Conservation (phyloP, 768 basidiomycete genomes). For the Serpula lacrymans region DNA sequence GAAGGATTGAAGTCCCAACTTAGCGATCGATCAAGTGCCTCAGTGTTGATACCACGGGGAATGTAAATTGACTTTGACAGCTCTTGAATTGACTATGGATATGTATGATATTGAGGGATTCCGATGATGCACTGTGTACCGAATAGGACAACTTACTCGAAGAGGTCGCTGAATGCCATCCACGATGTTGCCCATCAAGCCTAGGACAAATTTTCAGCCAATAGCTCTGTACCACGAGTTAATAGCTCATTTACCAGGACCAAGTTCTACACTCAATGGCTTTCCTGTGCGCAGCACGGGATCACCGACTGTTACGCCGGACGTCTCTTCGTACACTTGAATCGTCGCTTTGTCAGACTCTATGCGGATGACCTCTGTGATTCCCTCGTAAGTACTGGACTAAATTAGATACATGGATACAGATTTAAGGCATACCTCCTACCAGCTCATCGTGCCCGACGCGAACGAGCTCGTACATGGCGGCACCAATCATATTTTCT, state of each 20-base stretch:
- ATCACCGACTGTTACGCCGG: slow-evolving; percentile 98
- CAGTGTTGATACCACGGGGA: slow-evolving; percentile 97
- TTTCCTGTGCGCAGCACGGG: slow-evolving; percentile 97
- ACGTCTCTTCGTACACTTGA: slow-evolving; percentile 99
- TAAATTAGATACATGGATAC: no score
- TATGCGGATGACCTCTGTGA: slow-evolving; percentile 95
- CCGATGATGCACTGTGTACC: slow-evolving; percentile 4
- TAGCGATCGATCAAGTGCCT: slow-evolving; percentile 82
- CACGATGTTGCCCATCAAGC: slow-evolving; percentile 98
- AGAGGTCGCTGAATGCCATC: slow-evolving; percentile 95
- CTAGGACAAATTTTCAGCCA: slow-evolving; percentile 35
- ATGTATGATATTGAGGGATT: slow-evolving; percentile 7
- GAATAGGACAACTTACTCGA: slow-evolving; percentile 49
- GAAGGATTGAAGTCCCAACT: slow-evolving; percentile 95
- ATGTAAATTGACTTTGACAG: slow-evolving; percentile 99
- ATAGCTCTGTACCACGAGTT: background rate
- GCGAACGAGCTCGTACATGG: slow-evolving; percentile 97
- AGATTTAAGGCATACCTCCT: slow-evolving; percentile 61
- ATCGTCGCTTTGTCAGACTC: slow-evolving; percentile 98
- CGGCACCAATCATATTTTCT: slow-evolving; percentile 90
- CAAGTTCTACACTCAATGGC: slow-evolving; percentile 95
- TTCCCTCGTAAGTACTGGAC: no score
- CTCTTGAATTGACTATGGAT: slow-evolving; percentile 80
- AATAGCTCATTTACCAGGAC: slow-evolving; percentile 75
- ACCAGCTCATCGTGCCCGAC: slow-evolving; percentile 98